Base-by-base conservation (phyloP, 1,284 basidiomycete species). In the Tremellales sp. region DNA sequence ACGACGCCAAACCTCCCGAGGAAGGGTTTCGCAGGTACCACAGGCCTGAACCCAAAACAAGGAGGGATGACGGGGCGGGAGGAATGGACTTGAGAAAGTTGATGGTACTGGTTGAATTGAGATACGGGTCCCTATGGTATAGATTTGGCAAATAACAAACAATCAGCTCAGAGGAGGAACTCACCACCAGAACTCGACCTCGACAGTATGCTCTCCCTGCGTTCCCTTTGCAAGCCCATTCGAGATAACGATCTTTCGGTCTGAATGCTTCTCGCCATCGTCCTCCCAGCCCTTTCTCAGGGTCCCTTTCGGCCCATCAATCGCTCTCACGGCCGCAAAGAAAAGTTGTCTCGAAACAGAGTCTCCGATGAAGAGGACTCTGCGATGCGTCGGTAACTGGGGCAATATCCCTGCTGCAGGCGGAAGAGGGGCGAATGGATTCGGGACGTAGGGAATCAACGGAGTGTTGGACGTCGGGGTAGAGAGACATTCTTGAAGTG, bases 21-120 rank as follows among this genome's bases (percentile, higher is more conserved):
- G 74, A 61, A 1, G 80, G 75, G 66, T 89, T 83, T 26, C 86
- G 82, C 32, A 93, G 78, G 65, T 87, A 89, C 89, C 89, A 92
- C 29, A 93, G 74, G 0, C 90, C 89, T 10, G 85, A 83, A 16
- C 89, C 89, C 18, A 94, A 67, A 8, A 91, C 83, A 24, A 91
- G 77, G 33, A 94, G 71, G 0, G 84, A 81, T 1, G 84, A 78
- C 13, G 68, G 56, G 21, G 51, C 26, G 7, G 47, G 31, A 10
- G 60, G 55, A 14, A 51, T 51, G 8, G 58, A 57, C 8, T 54
- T 50, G 74, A 75, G 54, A 37, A 76, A 64, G 25, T 68, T 54
- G 19, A 74, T 55, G 14, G 80, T 79, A 43, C 74, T 72, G 1
- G 85, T 80, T 4, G 77, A 72, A 68, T 92, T 93, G 36, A 92